phyloP scores from a whole-genome alignment of 306 rosid genomes.

The Cucumis melo region DNA sequence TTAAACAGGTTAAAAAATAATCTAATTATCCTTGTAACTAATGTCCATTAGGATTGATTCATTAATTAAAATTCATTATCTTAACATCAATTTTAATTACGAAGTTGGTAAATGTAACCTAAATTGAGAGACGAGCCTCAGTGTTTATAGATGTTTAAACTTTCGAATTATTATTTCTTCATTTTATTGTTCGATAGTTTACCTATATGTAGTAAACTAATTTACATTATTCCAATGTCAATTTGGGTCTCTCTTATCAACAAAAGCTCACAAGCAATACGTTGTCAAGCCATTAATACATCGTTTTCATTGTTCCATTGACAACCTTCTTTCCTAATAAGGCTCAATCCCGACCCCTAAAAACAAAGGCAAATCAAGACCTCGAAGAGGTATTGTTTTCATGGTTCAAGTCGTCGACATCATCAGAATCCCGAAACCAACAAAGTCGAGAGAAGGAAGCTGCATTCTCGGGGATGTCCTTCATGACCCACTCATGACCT shows the following conservation, averaged over 20 bases:
- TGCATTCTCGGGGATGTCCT: constrained; percentile 45
- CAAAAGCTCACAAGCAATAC: too few species aligned
- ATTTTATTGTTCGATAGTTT: neutral
- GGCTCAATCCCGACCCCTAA: neutral
- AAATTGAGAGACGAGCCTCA: too few species aligned
- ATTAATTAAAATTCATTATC: too few species aligned
- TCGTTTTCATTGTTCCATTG: neutral
- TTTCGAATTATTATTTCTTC: neutral
- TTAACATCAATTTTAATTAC: too few species aligned
- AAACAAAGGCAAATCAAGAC: neutral
- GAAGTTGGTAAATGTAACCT: too few species aligned
- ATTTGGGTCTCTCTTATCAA: neutral
- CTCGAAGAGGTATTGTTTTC: neutral
- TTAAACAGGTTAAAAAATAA: too few species aligned
- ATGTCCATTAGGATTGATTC: too few species aligned
- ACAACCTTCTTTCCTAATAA: neutral
- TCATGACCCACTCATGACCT: constrained; percentile 63
- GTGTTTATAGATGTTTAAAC: neutral
- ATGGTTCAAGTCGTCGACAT: constrained; percentile 19
- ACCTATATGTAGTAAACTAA: neutral
- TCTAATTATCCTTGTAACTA: too few species aligned
- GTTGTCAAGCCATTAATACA: neutral
- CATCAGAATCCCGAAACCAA: constrained; percentile 47
- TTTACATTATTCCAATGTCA: neutral
- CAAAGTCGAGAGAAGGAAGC: constrained; percentile 26